Conservation (phyloP, 148 eudicot genomes). For the Vaccinium vitisidaea region DNA sequence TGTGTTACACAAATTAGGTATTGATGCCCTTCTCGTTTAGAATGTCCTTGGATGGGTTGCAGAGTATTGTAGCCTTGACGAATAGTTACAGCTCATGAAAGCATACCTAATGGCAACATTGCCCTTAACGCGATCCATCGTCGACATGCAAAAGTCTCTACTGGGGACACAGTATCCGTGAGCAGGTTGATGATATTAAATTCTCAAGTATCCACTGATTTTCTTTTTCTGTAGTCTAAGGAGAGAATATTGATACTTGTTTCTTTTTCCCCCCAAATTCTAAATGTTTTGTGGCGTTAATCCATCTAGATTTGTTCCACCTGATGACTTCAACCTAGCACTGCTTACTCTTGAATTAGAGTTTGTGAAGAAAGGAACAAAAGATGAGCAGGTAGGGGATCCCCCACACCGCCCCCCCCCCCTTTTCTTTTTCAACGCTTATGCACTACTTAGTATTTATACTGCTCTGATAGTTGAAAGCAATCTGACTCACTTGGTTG, state of each 20-base stretch:
- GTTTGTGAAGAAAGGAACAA: conserved; percentile 67
- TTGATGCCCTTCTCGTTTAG: neutral
- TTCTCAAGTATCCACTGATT: neutral
- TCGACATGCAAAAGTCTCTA: conserved; percentile 57
- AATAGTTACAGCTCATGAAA: conserved; percentile 49
- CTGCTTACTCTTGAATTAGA: conserved; percentile 86
- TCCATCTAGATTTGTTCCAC: conserved; percentile 56
- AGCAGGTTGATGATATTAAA: conserved; percentile 42
- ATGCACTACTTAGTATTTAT: neutral
- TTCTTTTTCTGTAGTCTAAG: neutral
- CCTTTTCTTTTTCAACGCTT: neutral
- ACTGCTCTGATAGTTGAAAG: neutral
- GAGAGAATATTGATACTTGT: neutral
- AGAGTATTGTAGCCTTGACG: conserved; percentile 37
- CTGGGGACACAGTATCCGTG: conserved; percentile 53
- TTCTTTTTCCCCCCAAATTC: neutral
- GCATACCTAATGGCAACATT: conserved; percentile 51
- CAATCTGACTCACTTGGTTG: neutral
- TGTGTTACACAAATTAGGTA: neutral
- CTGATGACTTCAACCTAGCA: conserved; percentile 74
- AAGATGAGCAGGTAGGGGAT: conserved; percentile 63
- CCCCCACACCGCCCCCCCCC: too few species aligned
- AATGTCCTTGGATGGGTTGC: conserved; percentile 12
- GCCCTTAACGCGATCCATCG: conserved; percentile 77
- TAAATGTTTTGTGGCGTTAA: neutral